Conservation (phyloP, 768 basidiomycete genomes). For the Trametes elegans region DNA sequence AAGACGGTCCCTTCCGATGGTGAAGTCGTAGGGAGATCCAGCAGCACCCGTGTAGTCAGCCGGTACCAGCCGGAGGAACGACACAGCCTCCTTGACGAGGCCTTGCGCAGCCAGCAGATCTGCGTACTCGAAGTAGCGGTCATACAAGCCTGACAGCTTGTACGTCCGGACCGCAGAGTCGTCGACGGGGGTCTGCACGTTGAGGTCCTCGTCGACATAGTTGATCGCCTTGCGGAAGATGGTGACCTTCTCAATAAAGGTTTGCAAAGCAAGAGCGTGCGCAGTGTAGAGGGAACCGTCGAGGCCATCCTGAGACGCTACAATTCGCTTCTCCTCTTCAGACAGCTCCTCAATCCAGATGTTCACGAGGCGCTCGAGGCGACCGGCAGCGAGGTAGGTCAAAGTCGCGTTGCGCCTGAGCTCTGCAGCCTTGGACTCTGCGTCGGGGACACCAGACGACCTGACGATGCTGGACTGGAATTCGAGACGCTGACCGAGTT, state of each 20-base stretch:
- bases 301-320: constrained; percentile 38
- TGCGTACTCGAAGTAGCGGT: constrained; percentile 94
- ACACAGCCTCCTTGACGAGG: constrained; percentile 76
- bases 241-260: constrained; percentile 95
- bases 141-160: constrained; percentile 85
- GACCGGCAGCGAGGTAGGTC: constrained; percentile 89
- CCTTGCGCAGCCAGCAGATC: constrained; percentile 90
- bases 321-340: constrained; percentile 72
- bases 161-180: constrained; percentile 59
- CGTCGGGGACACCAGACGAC: constrained; percentile 46
- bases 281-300: constrained; percentile 67
- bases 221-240: constrained; percentile 87
- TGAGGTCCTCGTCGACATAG: constrained; percentile 74
- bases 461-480: constrained; percentile 69
- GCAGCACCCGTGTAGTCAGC: constrained; percentile 67
- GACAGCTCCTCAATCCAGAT: constrained; percentile 91
- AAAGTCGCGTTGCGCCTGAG: constrained; percentile 86
- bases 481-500: constrained; percentile 88
- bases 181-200: constrained; percentile 31
- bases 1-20: constrained; percentile 46
- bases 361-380: constrained; percentile 80
- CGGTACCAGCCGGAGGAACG: constrained; percentile 80
- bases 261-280: constrained; percentile 84
- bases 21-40: constrained; percentile 38
- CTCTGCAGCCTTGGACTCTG: constrained; percentile 41